Percentiles rank a stretch among this genome's conserved stretches.
Evolutionary conservation across 495 filamentous ascomycete species (phyloP).

Genomic region (Lepraria neglecta): DNA sequence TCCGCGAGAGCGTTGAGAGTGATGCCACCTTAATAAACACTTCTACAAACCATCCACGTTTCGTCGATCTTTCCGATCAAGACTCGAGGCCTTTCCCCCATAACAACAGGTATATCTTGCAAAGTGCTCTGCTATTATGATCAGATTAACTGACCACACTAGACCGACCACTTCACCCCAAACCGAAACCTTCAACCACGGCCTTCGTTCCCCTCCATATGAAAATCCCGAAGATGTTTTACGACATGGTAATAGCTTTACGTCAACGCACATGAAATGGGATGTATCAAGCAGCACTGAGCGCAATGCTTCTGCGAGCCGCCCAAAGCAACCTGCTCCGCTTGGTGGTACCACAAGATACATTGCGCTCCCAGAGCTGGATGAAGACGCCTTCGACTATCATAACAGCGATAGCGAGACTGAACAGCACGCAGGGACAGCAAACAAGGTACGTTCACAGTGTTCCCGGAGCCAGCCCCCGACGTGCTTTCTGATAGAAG

Average conservation of each 20-base stretch:
- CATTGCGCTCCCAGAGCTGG: neutral
- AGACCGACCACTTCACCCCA: neutral
- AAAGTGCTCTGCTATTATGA: too few species aligned
- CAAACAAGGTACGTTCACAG: neutral
- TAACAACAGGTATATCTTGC: neutral
- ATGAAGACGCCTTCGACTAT: neutral
- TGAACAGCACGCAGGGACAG: neutral
- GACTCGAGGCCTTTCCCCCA: neutral
- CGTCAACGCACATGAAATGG: neutral
- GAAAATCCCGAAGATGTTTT: neutral
- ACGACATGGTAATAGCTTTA: neutral
- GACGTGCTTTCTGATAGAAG: neutral
- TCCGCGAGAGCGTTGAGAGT: constrained; percentile 5
- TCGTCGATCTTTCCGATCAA: constrained; percentile 1
- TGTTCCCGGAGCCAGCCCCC: neutral
- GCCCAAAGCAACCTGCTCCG: neutral
- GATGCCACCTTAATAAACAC: neutral
- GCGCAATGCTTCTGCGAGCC: neutral
- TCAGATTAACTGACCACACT: neutral
- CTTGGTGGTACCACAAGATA: neutral
- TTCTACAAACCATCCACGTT: neutral
- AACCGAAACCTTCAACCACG: neutral
- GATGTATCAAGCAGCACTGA: neutral
- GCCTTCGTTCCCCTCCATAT: neutral
- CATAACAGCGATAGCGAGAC: neutral